Percentiles rank a stretch among this genome's conserved stretches.
These are phyloP conservation scores for Trametes cingulata DNA, from an alignment of 768 basidiomycete species.

Conservation along the genomic window DNA sequence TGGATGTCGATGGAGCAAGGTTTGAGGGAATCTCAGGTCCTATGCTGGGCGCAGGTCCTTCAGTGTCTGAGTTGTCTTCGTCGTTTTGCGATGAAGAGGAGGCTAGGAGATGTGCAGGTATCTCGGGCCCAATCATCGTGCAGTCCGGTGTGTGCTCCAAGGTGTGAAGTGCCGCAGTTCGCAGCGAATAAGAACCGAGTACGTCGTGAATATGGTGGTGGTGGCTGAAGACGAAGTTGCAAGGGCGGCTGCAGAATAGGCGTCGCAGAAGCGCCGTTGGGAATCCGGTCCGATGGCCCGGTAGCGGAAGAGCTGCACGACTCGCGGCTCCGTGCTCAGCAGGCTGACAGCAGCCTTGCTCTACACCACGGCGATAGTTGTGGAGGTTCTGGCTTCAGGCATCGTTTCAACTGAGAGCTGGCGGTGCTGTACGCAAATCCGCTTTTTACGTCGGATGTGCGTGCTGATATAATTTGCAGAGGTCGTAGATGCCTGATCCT, in stretches of 20 bases:
- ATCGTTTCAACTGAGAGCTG: no score
- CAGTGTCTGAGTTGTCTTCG: background rate
- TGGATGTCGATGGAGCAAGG: background rate
- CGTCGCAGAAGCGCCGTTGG: background rate
- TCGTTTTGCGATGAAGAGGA: background rate
- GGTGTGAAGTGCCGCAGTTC: no score
- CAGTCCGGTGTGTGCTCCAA: background rate
- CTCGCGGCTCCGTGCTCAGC: no score
- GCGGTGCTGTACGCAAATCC: no score
- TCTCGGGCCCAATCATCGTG: slow-evolving; percentile 30
- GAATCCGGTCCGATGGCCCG: background rate
- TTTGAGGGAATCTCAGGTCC: slow-evolving; percentile 29
- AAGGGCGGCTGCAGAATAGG: background rate
- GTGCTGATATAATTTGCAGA: no score
- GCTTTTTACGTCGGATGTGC: no score
- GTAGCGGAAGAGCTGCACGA: background rate
- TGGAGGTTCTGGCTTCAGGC: no score
- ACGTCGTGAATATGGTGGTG: background rate
- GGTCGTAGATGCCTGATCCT: no score
- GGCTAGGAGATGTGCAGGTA: slow-evolving; percentile 26
- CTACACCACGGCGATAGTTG: no score
- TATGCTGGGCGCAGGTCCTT: slow-evolving; percentile 22
- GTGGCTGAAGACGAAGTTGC: slow-evolving; percentile 1
- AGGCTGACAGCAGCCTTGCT: no score
- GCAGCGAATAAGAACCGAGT: no score